These are phyloP conservation scores for Solanum habrochaites DNA, from an alignment of 257 asterid species.

Conservation along the genomic window DNA sequence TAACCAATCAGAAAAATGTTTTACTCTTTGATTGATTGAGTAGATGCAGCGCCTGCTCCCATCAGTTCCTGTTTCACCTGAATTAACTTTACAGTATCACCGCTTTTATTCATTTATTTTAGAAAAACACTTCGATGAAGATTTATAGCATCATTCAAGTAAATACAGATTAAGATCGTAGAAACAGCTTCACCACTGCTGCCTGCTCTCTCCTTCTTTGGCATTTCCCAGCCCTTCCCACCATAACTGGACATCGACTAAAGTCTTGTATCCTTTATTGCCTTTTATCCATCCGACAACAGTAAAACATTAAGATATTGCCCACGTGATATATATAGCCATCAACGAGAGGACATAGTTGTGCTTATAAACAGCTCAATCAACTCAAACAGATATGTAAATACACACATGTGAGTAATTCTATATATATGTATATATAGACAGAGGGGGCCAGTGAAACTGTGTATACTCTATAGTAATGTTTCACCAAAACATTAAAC, in stretches of 20 bases:
- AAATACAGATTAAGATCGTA: no score
- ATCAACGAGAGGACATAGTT: neutral
- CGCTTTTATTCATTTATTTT: no score
- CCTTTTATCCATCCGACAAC: no score
- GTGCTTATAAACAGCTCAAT: neutral
- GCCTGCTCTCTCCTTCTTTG: no score
- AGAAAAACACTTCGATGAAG: no score
- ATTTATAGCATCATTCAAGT: no score
- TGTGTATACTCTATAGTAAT: neutral
- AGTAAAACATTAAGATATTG: neutral
- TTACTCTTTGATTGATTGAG: conserved; percentile 37
- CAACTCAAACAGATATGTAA: neutral
- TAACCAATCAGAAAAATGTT: conserved; percentile 44
- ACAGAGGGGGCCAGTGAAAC: neutral
- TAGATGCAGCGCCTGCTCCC: conserved; percentile 27
- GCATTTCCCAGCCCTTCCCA: no score
- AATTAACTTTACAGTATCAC: neutral
- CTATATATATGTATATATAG: neutral
- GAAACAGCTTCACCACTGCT: no score
- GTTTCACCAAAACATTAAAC: neutral
- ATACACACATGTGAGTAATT: neutral
- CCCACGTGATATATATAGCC: neutral
- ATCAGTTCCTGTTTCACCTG: conserved; percentile 21
- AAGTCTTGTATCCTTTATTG: no score
- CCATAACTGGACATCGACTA: no score